Conservation (phyloP, 1,284 basidiomycete genomes). For the Agroathelia rolfsii region DNA sequence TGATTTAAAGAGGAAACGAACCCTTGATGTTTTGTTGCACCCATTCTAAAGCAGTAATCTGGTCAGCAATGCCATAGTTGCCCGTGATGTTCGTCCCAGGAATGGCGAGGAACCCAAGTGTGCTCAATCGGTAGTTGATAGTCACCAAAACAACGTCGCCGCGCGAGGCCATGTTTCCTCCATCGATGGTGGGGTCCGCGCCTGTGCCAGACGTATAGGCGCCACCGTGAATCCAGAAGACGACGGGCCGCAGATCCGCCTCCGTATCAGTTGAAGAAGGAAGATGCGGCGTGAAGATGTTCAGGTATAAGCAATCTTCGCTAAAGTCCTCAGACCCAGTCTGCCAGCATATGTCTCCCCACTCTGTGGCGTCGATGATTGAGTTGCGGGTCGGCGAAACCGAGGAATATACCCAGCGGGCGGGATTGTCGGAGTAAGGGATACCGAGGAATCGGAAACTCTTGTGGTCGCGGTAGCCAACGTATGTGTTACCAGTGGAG, state of each 20-base stretch:
- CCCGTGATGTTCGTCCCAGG: slow-evolving; percentile 27
- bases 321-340: too few species aligned
- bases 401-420: slow-evolving; percentile 23
- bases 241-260: slow-evolving; percentile 26
- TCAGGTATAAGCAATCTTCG: slow-evolving; percentile 34
- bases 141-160: slow-evolving; percentile 36
- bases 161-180: slow-evolving; percentile 30
- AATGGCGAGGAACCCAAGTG: slow-evolving; percentile 31
- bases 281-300: slow-evolving; percentile 32
- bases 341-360: slow-evolving; percentile 22
- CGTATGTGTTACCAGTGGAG: too few species aligned
- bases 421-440: slow-evolving; percentile 23
- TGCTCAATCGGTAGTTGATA: slow-evolving; percentile 36
- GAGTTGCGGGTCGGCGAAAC: slow-evolving; percentile 18
- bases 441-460: slow-evolving; percentile 28
- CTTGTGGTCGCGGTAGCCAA: slow-evolving; percentile 23
- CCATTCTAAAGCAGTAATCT: slow-evolving; percentile 26
- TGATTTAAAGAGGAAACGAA: too few species aligned
- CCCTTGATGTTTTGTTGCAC: too few species aligned
- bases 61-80: slow-evolving; percentile 32
- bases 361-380: slow-evolving; percentile 23
- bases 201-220: slow-evolving; percentile 24
- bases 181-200: slow-evolving; percentile 28
- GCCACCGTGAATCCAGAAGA: slow-evolving; percentile 38
- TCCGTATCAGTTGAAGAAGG: slow-evolving; percentile 15